These are phyloP conservation scores for Synchytrium microbalum DNA, from an alignment of 371 early-diverging fungal genomes.

Conservation along the genomic window DNA sequence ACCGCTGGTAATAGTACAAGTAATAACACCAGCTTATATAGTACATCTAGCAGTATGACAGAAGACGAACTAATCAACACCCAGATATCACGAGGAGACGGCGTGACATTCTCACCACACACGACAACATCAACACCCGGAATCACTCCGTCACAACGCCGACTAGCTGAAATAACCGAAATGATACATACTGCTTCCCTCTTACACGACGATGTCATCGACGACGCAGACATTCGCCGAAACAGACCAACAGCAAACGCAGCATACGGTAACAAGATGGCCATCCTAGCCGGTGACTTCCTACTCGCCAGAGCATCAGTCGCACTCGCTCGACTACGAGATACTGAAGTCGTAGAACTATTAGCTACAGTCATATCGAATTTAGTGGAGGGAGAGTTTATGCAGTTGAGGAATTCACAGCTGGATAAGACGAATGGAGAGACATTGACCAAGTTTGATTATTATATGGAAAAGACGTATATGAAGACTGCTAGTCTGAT, in stretches of 20 bases:
- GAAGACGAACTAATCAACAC: conserved; percentile 17
- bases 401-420: conserved; percentile 77
- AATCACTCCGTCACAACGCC: conserved; percentile 80
- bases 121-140: background rate
- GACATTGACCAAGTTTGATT: conserved; percentile 52
- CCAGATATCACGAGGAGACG: conserved; percentile 8
- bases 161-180: conserved; percentile 91
- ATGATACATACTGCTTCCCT: conserved; percentile 95
- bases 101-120: background rate
- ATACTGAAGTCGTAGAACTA: conserved; percentile 85
- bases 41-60: too few species aligned
- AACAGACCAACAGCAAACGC: conserved; percentile 68
- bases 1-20: background rate
- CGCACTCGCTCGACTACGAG: conserved; percentile 75
- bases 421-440: conserved; percentile 6
- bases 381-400: conserved; percentile 93
- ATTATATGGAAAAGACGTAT: conserved; percentile 90
- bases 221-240: conserved; percentile 57
- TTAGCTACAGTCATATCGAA: conserved; percentile 88
- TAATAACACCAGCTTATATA: too few species aligned
- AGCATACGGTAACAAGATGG: conserved; percentile 93
- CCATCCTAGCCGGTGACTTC: conserved; percentile 91
- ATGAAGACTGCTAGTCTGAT: conserved; percentile 93
- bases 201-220: conserved; percentile 92
- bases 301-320: conserved; percentile 86